Base-by-base conservation (phyloP, 192 early-diverging fungal genomes). In the Coemansia sp. region DNA sequence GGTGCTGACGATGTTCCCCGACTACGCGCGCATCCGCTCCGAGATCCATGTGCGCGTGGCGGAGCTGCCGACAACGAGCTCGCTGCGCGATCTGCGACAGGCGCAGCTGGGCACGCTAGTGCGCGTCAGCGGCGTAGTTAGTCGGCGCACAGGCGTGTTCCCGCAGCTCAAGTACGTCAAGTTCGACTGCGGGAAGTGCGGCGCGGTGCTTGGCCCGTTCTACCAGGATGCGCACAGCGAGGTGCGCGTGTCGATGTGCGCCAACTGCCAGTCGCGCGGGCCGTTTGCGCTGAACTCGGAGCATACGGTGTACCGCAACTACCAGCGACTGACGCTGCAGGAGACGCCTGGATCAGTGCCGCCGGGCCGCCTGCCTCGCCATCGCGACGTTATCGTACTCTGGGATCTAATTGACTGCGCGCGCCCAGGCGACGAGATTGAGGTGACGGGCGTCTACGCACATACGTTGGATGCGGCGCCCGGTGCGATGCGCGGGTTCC, bases 131-230 rank as follows among this genome's bases (percentile, higher is more conserved):
- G 97, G 97, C 65, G 94, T 97, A 0, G 94, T 99, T 9, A 97
- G 94, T 6, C 83, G 93, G 21, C 90, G 97, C 62, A 94, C 95
- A 2, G 92, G 92, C 36, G 95, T 99, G 15, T 99, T 96, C 71
- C 96, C 97, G 40, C 97, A 99, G 78, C 86, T 99, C 54, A 98
- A 95, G 79, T 95, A 93, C 72, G 93, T 98, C 46, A 96, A 95
- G 78, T 98, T 93, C 74, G 91, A 95, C 80, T 99, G 97, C 71
- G 87, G 85, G 41, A 97, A 97, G 84, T 99, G 97, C 79, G 92
- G 90, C 40, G 88, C 89, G 3, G 76, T 96, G 21, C 82, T 99
- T 58, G 95, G 95, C 39, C 95, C 95, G 18, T 98, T 93, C 74
- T 92, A 92, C 69, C 97, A 99, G 83, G 97, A 98, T 65, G 86